phyloP scores from a whole-genome alignment of 148 eudicot species.

The Polygonum maritimum region DNA sequence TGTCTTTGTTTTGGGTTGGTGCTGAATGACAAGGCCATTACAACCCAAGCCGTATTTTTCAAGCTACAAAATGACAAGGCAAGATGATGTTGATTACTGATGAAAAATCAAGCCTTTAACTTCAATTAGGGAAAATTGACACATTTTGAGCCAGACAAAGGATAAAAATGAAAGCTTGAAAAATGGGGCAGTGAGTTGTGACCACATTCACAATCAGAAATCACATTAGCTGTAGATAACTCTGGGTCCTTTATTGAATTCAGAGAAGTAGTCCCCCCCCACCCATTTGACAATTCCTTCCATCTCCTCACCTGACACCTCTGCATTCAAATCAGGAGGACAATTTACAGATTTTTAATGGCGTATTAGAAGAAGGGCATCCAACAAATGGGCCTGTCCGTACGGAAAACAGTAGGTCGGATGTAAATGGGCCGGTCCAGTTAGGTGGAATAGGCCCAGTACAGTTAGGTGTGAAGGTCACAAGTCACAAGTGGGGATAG shows the following conservation, averaged over 20 bases:
- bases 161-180: neutral
- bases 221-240: no score
- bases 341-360: neutral
- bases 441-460: neutral
- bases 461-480: neutral
- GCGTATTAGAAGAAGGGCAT: neutral
- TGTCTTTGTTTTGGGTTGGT: no score
- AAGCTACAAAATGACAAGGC: no score
- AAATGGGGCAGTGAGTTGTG: neutral
- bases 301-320: neutral
- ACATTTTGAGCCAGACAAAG: neutral
- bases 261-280: neutral
- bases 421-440: neutral
- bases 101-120: no score
- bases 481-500: neutral
- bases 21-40: no score
- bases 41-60: no score
- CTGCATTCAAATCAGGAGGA: neutral
- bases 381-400: neutral
- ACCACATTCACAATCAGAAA: neutral
- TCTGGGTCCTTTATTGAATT: neutral
- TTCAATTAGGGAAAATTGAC: no score
- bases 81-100: no score
- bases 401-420: neutral
- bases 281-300: conserved; percentile 8